Conservation (phyloP, 805 yeast species). For the Candida silvicultrix region DNA sequence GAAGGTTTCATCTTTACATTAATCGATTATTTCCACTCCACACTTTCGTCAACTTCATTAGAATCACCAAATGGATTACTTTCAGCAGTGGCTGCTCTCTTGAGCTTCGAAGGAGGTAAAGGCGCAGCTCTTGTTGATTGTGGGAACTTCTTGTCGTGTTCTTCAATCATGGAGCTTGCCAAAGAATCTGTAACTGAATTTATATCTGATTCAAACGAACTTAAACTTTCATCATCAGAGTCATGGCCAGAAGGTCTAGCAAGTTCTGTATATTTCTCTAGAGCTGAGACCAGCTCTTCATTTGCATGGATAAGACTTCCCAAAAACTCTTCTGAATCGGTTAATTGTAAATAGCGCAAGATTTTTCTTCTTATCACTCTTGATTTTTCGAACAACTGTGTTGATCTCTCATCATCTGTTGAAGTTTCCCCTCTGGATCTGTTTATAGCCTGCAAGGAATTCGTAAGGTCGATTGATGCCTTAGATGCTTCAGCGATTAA, state of each 20-base stretch:
- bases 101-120: conserved; percentile 8
- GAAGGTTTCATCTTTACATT: no score
- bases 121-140: conserved; percentile 16
- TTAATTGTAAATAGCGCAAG: conserved; percentile 74
- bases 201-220: conserved; percentile 23
- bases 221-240: conserved; percentile 31
- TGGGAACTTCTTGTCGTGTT: conserved; percentile 13
- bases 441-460: conserved; percentile 42
- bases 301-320: conserved; percentile 88
- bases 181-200: conserved; percentile 19
- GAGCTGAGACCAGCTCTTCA: conserved; percentile 76
- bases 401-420: conserved; percentile 54
- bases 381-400: conserved; percentile 67
- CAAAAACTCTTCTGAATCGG: conserved; percentile 77
- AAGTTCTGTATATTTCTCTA: conserved; percentile 61
- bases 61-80: conserved; percentile 51
- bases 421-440: conserved; percentile 45
- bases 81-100: conserved; percentile 15
- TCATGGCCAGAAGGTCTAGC: conserved; percentile 35
- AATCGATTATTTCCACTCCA: conserved; percentile 19
- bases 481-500: conserved; percentile 73
- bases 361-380: conserved; percentile 71
- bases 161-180: conserved; percentile 22
- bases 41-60: conserved; percentile 25
- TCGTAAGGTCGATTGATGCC: conserved; percentile 62